These are phyloP conservation scores for Botrytis fragariae DNA, from an alignment of 2,329 filamentous ascomycete species.

Conservation along the genomic window DNA sequence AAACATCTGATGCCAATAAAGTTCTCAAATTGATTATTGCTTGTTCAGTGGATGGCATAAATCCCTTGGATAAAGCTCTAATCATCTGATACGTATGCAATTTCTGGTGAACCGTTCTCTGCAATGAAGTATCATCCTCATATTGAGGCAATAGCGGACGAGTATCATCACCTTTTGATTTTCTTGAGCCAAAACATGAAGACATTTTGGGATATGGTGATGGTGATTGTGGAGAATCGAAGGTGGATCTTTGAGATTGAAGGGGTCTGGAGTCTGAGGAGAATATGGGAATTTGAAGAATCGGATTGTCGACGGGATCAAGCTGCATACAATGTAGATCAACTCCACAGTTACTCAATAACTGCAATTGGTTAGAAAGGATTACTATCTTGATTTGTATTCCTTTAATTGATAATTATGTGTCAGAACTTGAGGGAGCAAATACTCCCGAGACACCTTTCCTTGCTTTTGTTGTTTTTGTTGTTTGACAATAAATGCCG, in stretches of 20 bases:
- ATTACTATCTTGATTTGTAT: not conserved
- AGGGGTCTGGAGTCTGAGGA: not conserved
- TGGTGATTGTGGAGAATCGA: not conserved
- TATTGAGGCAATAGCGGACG: constrained; percentile 80
- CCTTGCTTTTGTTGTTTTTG: constrained; percentile 9
- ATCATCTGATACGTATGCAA: constrained; percentile 92
- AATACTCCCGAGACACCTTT: not conserved
- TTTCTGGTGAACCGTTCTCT: constrained; percentile 80
- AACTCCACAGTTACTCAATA: constrained; percentile 3
- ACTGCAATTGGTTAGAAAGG: constrained; percentile 2
- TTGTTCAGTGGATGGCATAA: constrained; percentile 90
- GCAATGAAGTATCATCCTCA: constrained; percentile 74
- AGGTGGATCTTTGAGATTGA: not conserved
- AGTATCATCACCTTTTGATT: constrained; percentile 33
- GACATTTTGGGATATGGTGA: constrained; percentile 31
- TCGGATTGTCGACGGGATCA: constrained; percentile 12
- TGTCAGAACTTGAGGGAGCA: constrained; percentile 1
- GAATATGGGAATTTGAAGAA: constrained; percentile 2
- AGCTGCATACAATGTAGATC: constrained; percentile 15
- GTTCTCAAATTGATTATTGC: constrained; percentile 74
- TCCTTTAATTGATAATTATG: not conserved
- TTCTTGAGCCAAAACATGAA: constrained; percentile 38
- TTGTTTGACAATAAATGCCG: not conserved
- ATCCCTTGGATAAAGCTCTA: constrained; percentile 76
- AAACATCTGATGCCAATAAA: constrained; percentile 71